Evolutionary conservation across 106 monocot genomes (phyloP), one percentile per base, ranked within the genome.

Genomic region (Platanthera zijinensis): DNA sequence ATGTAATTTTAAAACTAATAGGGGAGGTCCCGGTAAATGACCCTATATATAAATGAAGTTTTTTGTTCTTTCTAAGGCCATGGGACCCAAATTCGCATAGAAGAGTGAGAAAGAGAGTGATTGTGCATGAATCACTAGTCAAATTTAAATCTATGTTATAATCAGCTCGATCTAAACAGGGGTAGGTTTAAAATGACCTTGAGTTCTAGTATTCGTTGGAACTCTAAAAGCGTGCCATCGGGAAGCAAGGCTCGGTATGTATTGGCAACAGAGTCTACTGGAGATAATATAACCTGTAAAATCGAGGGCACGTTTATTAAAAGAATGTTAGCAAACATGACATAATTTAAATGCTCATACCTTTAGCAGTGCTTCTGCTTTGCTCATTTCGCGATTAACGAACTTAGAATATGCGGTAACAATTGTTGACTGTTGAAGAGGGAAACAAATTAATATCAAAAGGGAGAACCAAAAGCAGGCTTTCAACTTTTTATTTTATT

Each of bases 341-440:
- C 2, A 5, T 28, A 22, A 15, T 61, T 22, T 49, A 32, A 54
- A 56, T 10, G 74, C 17, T 17, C 53, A 61, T 76, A 96, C 96
- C 97, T 97, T 97, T 66, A 97, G 74, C 47, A 99, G 90, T 48
- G 97, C 94, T 84, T 99, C 97, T 48, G 97, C 97, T 90, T 99
- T 99, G 73, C 97, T 94, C 97, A 99, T 92, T 86, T 99, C 97
- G 56, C 94, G 94, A 81, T 77, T 85, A 21, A 99, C 94, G 80
- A 92, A 99, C 76, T 99, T 99, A 25, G 92, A 89, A 77, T 94
- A 99, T 74, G 85, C 82, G 56, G 88, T 59, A 52, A 91, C 88
- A 79, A 77, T 85, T 32, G 87, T 78, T 57, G 84, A 84, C 97
- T 99, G 86, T 78, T 74, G 75, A 30, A 72, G 73, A 19, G 50